phyloP scores from a whole-genome alignment of 441 rosid genomes.

The Manihot esculenta region DNA sequence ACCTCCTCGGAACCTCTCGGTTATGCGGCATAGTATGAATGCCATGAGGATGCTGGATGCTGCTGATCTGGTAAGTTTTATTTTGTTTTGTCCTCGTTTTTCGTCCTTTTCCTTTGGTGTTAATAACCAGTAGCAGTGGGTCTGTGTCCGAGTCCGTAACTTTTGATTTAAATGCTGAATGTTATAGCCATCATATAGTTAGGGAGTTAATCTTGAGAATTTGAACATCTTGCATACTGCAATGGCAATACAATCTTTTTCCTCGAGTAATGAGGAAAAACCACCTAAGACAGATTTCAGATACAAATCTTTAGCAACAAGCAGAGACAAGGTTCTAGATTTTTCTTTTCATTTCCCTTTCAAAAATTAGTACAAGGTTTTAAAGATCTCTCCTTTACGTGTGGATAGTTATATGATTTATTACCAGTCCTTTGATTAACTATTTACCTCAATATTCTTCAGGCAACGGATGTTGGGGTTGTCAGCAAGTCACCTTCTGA shows the following conservation, averaged over 20 bases:
- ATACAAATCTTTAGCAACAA: background rate
- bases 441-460: conserved; percentile 23
- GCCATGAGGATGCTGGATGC: conserved; percentile 47
- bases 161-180: conserved; percentile 7
- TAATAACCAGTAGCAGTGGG: too few species aligned
- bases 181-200: background rate
- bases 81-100: background rate
- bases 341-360: background rate
- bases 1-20: conserved; percentile 76
- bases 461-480: conserved; percentile 69
- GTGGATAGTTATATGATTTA: background rate
- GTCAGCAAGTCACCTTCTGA: conserved; percentile 50
- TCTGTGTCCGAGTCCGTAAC: background rate
- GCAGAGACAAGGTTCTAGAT: background rate
- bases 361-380: background rate
- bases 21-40: conserved; percentile 44
- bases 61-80: conserved; percentile 50
- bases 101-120: background rate
- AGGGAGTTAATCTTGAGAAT: background rate
- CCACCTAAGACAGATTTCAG: background rate
- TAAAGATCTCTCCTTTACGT: background rate
- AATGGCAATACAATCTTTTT: background rate
- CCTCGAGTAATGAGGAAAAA: too few species aligned
- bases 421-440: conserved; percentile 15
- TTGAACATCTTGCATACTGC: background rate